Percentiles rank a stretch among this genome's conserved stretches.
Evolutionary conservation across 1,284 basidiomycete genomes (phyloP).

Genomic region (Ustilago esculenta): DNA sequence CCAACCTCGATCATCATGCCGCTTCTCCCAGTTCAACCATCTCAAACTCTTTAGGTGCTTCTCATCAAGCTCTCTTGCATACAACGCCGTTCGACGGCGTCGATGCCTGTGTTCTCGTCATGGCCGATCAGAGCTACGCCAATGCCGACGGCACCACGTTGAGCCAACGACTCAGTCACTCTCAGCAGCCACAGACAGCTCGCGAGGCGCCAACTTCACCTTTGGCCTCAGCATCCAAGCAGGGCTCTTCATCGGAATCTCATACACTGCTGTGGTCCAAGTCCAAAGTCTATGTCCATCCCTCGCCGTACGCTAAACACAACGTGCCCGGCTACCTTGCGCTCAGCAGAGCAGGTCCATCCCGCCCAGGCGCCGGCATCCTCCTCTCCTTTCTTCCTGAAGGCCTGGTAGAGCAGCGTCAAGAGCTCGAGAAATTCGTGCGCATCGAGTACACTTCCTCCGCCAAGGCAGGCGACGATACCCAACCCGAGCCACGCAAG

Average conservation of each 20-base stretch:
- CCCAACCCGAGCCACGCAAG: conserved; percentile 67
- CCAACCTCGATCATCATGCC: no score
- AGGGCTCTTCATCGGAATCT: neutral
- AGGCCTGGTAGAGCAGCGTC: conserved; percentile 72
- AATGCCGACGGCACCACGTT: neutral
- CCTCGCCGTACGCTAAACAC: conserved; percentile 87
- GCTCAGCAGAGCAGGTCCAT: conserved; percentile 28
- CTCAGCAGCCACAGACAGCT: no score
- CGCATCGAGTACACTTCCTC: conserved; percentile 77
- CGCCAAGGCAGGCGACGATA: conserved; percentile 58
- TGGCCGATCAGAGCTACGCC: conserved; percentile 5
- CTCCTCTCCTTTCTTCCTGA: conserved; percentile 72
- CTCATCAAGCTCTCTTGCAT: neutral
- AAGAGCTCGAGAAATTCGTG: conserved; percentile 80
- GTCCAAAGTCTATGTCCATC: conserved; percentile 72
- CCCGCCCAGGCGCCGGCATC: conserved; percentile 28
- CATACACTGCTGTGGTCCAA: conserved; percentile 50
- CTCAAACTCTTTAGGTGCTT: neutral
- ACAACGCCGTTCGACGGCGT: neutral
- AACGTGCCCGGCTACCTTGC: conserved; percentile 85
- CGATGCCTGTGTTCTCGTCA: neutral
- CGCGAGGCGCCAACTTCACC: no score
- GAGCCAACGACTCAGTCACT: no score
- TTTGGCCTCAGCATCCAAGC: neutral
- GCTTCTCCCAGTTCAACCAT: no score